These are phyloP conservation scores for Colletotrichum tropicale DNA, from an alignment of 2,329 filamentous ascomycete genomes.

Conservation along the genomic window DNA sequence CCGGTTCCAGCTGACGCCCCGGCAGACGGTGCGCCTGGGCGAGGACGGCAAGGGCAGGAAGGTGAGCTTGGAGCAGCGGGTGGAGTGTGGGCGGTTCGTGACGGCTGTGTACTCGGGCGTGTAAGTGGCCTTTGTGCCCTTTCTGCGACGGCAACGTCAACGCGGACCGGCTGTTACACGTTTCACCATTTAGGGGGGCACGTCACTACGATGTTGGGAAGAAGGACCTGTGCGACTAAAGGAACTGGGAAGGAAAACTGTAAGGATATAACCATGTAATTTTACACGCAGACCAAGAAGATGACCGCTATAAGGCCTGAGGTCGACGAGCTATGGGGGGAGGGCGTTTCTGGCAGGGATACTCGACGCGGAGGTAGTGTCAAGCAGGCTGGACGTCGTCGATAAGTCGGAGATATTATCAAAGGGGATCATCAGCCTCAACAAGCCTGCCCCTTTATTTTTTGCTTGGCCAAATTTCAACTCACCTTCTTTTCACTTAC, in stretches of 20 bases:
- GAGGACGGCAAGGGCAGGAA: slow-evolving; percentile 65
- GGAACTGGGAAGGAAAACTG: neutral
- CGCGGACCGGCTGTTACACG: neutral
- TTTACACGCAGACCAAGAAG: neutral
- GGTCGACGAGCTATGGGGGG: neutral
- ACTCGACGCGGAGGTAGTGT: neutral
- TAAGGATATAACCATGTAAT: slow-evolving; percentile 17
- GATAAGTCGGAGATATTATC: neutral
- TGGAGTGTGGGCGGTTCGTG: slow-evolving; percentile 84
- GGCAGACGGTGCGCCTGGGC: slow-evolving; percentile 70
- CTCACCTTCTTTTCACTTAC: neutral
- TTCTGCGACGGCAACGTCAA: neutral
- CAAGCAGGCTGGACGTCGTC: neutral
- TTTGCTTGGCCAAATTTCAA: neutral
- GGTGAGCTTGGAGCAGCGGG: slow-evolving; percentile 81
- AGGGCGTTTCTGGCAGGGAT: neutral
- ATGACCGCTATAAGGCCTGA: neutral
- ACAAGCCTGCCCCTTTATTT: neutral
- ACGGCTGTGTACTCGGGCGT: slow-evolving; percentile 81
- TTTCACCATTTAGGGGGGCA: neutral
- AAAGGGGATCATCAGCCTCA: neutral
- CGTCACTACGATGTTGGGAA: neutral
- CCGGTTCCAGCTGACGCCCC: slow-evolving; percentile 81
- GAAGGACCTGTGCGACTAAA: neutral
- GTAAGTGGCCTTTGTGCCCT: slow-evolving; percentile 27